A percentile compares a stretch with the other conserved stretches of the same genome.
phyloP scores from a whole-genome alignment of 2,329 filamentous ascomycete genomes.

The Xylariomycetidae sp. region DNA sequence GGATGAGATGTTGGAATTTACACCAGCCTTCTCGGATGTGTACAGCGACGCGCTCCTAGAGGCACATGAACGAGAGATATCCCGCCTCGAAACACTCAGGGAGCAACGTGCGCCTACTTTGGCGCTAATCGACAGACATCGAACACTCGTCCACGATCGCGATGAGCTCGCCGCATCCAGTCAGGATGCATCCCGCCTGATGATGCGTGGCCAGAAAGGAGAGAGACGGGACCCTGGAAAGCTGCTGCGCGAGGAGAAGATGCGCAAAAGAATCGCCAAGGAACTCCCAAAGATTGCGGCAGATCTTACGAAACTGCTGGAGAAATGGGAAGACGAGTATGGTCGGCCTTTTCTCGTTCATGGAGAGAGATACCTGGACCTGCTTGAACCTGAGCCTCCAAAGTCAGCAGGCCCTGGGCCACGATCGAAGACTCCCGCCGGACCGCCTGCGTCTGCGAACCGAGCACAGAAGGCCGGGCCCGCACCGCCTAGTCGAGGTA shows the following conservation, averaged over 20 bases:
- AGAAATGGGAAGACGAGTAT: slow-evolving; percentile 89
- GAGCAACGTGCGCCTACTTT: slow-evolving; percentile 86
- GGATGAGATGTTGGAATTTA: slow-evolving; percentile 98
- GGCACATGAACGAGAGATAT: slow-evolving; percentile 89
- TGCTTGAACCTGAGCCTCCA: slow-evolving; percentile 62
- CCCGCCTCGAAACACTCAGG: slow-evolving; percentile 71
- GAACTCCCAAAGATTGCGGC: slow-evolving; percentile 87
- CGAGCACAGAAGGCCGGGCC: slow-evolving; percentile 30
- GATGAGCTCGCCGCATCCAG: slow-evolving; percentile 85
- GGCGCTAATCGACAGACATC: slow-evolving; percentile 77
- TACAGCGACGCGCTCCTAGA: slow-evolving; percentile 94
- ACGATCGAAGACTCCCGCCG: slow-evolving; percentile 72
- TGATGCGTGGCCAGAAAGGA: slow-evolving; percentile 87
- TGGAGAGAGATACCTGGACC: slow-evolving; percentile 85
- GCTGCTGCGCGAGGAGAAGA: slow-evolving; percentile 92
- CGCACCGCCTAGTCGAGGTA: slow-evolving; percentile 29
- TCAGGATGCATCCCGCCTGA: slow-evolving; percentile 89
- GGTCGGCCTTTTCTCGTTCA: slow-evolving; percentile 90
- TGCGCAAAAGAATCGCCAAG: slow-evolving; percentile 95
- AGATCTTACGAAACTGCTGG: slow-evolving; percentile 77
- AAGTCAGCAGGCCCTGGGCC: slow-evolving; percentile 57
- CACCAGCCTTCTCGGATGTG: slow-evolving; percentile 93
- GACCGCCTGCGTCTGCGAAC: slow-evolving; percentile 46
- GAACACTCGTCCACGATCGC: slow-evolving; percentile 75
- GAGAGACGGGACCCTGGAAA: slow-evolving; percentile 94